These are phyloP conservation scores for Cladosporium sp. DNA, from an alignment of 2,329 filamentous ascomycete genomes.

Conservation along the genomic window DNA sequence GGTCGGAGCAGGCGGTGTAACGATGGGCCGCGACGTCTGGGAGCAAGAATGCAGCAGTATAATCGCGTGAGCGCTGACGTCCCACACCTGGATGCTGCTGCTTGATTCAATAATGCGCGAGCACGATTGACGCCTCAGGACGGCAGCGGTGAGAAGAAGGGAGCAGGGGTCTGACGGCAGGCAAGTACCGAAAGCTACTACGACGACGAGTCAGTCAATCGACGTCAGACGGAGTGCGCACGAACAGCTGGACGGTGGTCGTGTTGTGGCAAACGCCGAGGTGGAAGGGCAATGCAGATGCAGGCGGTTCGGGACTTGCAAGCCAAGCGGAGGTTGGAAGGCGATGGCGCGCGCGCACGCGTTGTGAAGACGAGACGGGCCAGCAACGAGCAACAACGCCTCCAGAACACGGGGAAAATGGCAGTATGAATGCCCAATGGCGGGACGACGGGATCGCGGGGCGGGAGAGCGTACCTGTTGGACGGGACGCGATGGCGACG, in stretches of 20 bases:
- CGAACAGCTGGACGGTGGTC: background rate
- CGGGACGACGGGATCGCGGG: background rate
- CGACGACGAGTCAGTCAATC: conserved; percentile 4
- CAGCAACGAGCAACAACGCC: background rate
- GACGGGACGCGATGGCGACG: background rate
- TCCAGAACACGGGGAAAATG: background rate
- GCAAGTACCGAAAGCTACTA: background rate
- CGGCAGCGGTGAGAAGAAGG: conserved; percentile 10
- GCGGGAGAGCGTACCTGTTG: background rate
- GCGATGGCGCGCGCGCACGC: background rate
- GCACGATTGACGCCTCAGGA: conserved; percentile 6
- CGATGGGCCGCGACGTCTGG: conserved; percentile 5
- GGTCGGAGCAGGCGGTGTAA: conserved; percentile 8
- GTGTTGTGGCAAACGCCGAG: background rate
- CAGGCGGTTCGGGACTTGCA: conserved; percentile 3
- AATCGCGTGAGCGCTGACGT: conserved; percentile 8
- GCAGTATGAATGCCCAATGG: background rate
- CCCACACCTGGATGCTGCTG: background rate
- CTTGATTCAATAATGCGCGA: background rate
- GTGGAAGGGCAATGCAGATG: background rate
- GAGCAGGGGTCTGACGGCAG: conserved; percentile 1
- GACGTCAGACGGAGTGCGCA: conserved; percentile 4
- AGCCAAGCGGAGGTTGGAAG: conserved; percentile 5
- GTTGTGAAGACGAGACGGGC: conserved; percentile 1
- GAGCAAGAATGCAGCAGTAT: conserved; percentile 12